Conservation (phyloP, 148 eudicot genomes). For the Diospyros lotus region DNA sequence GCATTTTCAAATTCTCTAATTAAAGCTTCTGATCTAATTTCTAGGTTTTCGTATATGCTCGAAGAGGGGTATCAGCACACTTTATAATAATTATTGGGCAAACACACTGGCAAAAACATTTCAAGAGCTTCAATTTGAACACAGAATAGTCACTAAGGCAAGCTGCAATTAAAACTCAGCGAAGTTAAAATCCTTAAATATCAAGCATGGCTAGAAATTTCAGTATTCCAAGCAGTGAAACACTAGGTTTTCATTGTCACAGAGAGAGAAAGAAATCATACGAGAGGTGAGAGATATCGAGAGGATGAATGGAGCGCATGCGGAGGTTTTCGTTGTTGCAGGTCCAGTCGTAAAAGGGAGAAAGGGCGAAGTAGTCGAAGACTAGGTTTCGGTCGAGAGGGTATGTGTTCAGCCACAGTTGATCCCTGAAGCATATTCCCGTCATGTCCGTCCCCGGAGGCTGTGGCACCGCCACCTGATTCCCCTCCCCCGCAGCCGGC, state of each 20-base stretch:
- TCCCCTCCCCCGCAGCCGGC: constrained; percentile 40
- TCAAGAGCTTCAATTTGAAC: not conserved
- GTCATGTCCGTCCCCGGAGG: constrained; percentile 96
- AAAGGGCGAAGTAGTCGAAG: constrained; percentile 88
- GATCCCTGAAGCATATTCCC: constrained; percentile 90
- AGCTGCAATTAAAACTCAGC: not conserved
- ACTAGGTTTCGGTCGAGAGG: constrained; percentile 82
- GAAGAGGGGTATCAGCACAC: not conserved
- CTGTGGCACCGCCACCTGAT: constrained; percentile 37
- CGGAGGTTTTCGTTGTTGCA: constrained; percentile 82
- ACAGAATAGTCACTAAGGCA: not conserved
- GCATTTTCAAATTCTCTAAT: no score
- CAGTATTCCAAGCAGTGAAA: not conserved
- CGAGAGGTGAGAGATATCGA: constrained; percentile 85
- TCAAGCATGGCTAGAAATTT: not conserved
- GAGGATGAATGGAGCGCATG: constrained; percentile 72
- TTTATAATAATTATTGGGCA: not conserved
- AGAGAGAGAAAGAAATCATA: constrained; percentile 20
- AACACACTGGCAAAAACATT: not conserved
- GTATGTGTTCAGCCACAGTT: constrained; percentile 78
- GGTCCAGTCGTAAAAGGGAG: constrained; percentile 83
- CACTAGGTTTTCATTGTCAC: not conserved
- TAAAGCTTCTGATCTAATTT: no score
- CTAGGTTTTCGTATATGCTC: no score
- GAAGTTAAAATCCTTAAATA: not conserved